phyloP scores from a whole-genome alignment of 805 yeast species.

The Starmerella tilneyi region DNA sequence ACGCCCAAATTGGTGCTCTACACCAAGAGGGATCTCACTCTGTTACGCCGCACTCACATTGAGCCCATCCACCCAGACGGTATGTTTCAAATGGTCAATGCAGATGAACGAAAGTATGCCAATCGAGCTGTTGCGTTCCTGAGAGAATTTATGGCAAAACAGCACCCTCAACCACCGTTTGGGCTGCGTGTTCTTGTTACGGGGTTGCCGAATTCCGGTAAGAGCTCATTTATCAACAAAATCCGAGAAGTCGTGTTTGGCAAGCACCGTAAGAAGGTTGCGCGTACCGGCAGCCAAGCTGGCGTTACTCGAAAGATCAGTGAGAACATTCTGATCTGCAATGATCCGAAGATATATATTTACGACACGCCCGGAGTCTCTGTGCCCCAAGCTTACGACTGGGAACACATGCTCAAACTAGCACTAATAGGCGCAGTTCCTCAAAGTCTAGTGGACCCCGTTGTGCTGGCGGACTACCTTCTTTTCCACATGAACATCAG shows the following conservation, averaged over 20 bases:
- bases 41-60: conserved; percentile 36
- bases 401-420: conserved; percentile 63
- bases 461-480: conserved; percentile 75
- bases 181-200: conserved; percentile 68
- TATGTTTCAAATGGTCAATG: conserved; percentile 46
- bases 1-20: conserved; percentile 56
- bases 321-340: conserved; percentile 55
- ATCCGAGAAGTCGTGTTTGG: conserved; percentile 42
- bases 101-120: conserved; percentile 44
- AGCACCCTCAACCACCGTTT: conserved; percentile 64
- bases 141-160: conserved; percentile 30
- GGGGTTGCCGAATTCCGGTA: conserved; percentile 98
- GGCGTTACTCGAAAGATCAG: conserved; percentile 80
- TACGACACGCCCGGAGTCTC: conserved; percentile 93
- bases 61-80: conserved; percentile 40
- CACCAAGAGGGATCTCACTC: conserved; percentile 60
- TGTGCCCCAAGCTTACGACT: conserved; percentile 57
- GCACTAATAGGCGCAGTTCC: conserved; percentile 68
- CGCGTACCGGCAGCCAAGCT: conserved; percentile 74
- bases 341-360: conserved; percentile 52
- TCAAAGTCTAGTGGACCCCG: conserved; percentile 63
- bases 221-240: conserved; percentile 73
- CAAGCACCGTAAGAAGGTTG: conserved; percentile 45
- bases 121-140: conserved; percentile 42
- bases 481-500: conserved; percentile 53